phyloP scores from a whole-genome alignment of 129 eudicot species.

The carrot (Daucus carota) region DNA sequence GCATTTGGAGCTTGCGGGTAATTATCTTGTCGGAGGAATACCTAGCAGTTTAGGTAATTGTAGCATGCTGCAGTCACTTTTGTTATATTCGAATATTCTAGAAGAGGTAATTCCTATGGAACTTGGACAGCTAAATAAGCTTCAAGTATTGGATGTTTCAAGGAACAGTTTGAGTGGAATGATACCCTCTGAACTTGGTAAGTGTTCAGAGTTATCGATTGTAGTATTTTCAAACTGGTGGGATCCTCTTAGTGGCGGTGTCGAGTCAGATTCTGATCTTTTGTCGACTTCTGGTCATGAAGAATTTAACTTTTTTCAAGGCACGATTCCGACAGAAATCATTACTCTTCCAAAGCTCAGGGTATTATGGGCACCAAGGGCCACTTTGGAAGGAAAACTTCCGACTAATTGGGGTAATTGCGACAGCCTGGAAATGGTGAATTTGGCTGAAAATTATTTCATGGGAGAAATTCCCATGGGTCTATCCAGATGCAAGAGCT shows the following conservation, averaged over 20 bases:
- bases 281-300: slow-evolving; percentile 24
- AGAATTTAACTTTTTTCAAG: slow-evolving; percentile 62
- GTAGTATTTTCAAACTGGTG: slow-evolving; percentile 70
- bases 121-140: slow-evolving; percentile 45
- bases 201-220: slow-evolving; percentile 49
- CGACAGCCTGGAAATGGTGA: slow-evolving; percentile 58
- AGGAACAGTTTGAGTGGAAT: slow-evolving; percentile 73
- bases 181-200: slow-evolving; percentile 62
- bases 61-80: slow-evolving; percentile 40
- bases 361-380: slow-evolving; percentile 82
- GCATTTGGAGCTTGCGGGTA: slow-evolving; percentile 71
- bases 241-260: slow-evolving; percentile 44
- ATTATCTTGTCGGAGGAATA: slow-evolving; percentile 48
- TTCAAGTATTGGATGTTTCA: slow-evolving; percentile 67
- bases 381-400: slow-evolving; percentile 56
- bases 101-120: slow-evolving; percentile 70
- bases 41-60: slow-evolving; percentile 72
- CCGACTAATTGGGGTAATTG: slow-evolving; percentile 67
- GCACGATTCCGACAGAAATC: slow-evolving; percentile 45
- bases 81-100: slow-evolving; percentile 61
- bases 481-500: slow-evolving; percentile 44
- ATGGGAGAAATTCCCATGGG: slow-evolving; percentile 44
- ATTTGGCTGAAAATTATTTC: slow-evolving; percentile 54
- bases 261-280: slow-evolving; percentile 20
- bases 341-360: slow-evolving; percentile 51